Conservation (phyloP, 495 filamentous ascomycete genomes). For the Pyrenula aspistea region DNA sequence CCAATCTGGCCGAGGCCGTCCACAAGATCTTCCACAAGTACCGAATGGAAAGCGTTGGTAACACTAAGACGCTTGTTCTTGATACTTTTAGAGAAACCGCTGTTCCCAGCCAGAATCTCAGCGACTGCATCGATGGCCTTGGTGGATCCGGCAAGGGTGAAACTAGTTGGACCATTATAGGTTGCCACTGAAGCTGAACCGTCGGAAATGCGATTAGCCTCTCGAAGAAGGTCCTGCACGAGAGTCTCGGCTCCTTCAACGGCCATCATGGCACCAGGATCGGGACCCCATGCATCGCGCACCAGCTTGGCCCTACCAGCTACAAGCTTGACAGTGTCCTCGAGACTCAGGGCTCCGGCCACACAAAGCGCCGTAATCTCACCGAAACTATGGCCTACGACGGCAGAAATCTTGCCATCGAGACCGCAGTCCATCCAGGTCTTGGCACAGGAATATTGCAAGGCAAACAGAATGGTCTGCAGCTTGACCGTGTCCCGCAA, state of each 20-base stretch:
- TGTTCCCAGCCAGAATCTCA: background rate
- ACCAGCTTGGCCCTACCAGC: conserved; percentile 31
- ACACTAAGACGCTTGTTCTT: conserved; percentile 9
- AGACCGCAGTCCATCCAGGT: conserved; percentile 21
- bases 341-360: conserved; percentile 20
- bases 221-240: conserved; percentile 4
- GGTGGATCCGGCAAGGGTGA: conserved; percentile 8
- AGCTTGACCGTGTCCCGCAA: conserved; percentile 26
- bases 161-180: conserved; percentile 10
- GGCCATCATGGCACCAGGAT: conserved; percentile 38
- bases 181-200: conserved; percentile 5
- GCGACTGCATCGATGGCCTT: conserved; percentile 3
- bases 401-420: conserved; percentile 18
- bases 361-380: conserved; percentile 31
- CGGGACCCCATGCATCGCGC: conserved; percentile 29
- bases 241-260: conserved; percentile 21
- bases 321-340: conserved; percentile 28
- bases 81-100: conserved; percentile 3
- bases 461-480: conserved; percentile 25
- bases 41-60: conserved; percentile 13
- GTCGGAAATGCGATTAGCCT: background rate
- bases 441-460: conserved; percentile 26
- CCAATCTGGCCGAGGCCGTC: conserved; percentile 3
- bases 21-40: conserved; percentile 6
- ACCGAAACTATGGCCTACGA: conserved; percentile 42